These are phyloP conservation scores for Diaporthe sp. DNA, from an alignment of 2,329 filamentous ascomycete genomes.

Conservation along the genomic window DNA sequence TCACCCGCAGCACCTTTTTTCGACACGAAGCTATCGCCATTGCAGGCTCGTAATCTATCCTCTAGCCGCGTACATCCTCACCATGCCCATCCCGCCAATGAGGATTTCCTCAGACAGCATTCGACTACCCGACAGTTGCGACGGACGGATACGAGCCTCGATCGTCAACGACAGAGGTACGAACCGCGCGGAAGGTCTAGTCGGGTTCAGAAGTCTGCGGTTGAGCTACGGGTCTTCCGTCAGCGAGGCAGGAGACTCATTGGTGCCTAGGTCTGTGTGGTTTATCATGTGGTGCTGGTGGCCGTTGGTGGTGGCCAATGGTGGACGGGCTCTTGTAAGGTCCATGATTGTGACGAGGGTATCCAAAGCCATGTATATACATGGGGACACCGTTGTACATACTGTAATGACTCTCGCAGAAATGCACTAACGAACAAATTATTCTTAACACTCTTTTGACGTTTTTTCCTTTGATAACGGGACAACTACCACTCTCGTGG, in stretches of 20 bases:
- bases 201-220: slow-evolving; percentile 24
- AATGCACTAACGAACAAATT: slow-evolving; percentile 28
- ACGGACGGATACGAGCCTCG: slow-evolving; percentile 21
- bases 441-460: background rate
- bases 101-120: slow-evolving; percentile 33
- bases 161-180: slow-evolving; percentile 28
- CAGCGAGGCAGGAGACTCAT: slow-evolving; percentile 30
- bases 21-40: slow-evolving; percentile 48
- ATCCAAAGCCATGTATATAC: slow-evolving; percentile 20
- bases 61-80: slow-evolving; percentile 36
- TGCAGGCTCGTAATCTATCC: slow-evolving; percentile 44
- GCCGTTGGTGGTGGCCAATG: background rate
- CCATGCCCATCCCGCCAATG: slow-evolving; percentile 35
- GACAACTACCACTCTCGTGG: background rate
- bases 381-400: slow-evolving; percentile 23
- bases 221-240: slow-evolving; percentile 17
- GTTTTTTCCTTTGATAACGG: background rate
- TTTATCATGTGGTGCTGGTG: background rate
- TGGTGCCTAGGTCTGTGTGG: slow-evolving; percentile 17
- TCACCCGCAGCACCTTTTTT: slow-evolving; percentile 52
- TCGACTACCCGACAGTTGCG: slow-evolving; percentile 35
- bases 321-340: background rate
- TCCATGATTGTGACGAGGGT: background rate
- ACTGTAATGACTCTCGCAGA: slow-evolving; percentile 15
- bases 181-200: slow-evolving; percentile 2